Conservation (phyloP, 2,329 filamentous ascomycete species). For the Atkinsonella texensis region DNA sequence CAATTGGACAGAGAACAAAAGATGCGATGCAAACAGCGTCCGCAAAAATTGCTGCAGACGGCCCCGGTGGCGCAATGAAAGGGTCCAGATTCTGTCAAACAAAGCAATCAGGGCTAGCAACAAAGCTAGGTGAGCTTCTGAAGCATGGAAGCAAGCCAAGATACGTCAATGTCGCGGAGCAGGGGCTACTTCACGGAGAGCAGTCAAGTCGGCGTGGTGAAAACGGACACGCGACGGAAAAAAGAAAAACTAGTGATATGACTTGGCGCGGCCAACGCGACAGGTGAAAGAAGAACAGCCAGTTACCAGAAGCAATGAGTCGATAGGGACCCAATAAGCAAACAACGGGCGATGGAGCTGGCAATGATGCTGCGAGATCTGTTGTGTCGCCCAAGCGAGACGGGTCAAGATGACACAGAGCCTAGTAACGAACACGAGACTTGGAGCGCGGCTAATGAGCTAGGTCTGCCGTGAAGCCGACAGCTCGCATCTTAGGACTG, state of each 20-base stretch:
- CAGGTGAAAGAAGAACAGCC: neutral
- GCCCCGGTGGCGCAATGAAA: neutral
- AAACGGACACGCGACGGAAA: neutral
- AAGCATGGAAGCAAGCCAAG: constrained; percentile 6
- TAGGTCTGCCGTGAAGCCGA: neutral
- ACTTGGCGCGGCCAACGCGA: constrained; percentile 1
- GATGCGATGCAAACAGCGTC: constrained; percentile 3
- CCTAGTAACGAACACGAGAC: neutral
- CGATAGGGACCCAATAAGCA: neutral
- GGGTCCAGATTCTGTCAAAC: neutral
- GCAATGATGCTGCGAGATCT: neutral
- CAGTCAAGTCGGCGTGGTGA: constrained; percentile 1
- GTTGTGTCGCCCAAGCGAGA: constrained; percentile 1
- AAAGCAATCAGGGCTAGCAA: neutral
- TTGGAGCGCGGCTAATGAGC: neutral
- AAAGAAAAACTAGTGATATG: neutral
- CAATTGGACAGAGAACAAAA: constrained; percentile 7
- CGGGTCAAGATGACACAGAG: neutral
- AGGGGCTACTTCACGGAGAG: neutral
- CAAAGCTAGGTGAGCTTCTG: constrained; percentile 3
- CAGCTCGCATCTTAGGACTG: neutral
- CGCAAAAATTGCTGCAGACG: neutral
- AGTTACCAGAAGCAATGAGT: neutral
- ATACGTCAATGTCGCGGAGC: neutral
- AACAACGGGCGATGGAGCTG: neutral